Evolutionary conservation across 768 basidiomycete genomes (phyloP), one percentile per base, ranked within the genome.

Genomic region (Pluteus cervinus): DNA sequence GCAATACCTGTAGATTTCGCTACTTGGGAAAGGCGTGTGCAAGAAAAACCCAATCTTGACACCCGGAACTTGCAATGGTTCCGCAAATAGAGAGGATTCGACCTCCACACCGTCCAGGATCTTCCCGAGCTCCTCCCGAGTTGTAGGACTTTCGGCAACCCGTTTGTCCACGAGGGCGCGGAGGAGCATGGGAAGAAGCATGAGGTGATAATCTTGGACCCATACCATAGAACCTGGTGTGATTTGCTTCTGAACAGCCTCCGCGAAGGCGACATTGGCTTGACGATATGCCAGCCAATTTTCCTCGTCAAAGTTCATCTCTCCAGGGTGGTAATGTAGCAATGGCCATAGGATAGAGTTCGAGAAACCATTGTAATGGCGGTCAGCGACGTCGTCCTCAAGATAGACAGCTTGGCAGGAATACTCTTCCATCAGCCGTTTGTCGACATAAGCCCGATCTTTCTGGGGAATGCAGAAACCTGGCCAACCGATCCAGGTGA

Each of bases 291-390:
- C 96, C 37, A 82, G 78, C 96, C 96, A 99, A 58, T 98, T 89
- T 56, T 88, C 88, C 66, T 96, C 91, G 61, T 97, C 94, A 55
- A 99, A 99, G 63, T 91, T 94, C 92, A 99, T 98, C 66, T 98
- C 96, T 46, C 94, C 94, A 6, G 96, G 96, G 60, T 98, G 94
- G 63, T 97, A 99, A 60, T 99, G 96, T 74, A 99, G 97, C 32
- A 99, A 71, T 2, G 96, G 96, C 96, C 96, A 99, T 35, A 99
- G 79, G 63, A 99, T 98, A 37, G 93, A 96, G 67, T 99, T 99
- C 50, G 93, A 94, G 74, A 99, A 98, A 39, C 96, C 90, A 57
- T 93, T 93, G 66, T 90, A 99, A 62, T 98, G 93, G 36, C 84
- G 77, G 60, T 99, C 96, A n/a, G 96, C 94, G 46, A 99, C 78